These are phyloP conservation scores for Tolypocladium amazonense DNA, from an alignment of 2,329 filamentous ascomycete species.

Conservation along the genomic window DNA sequence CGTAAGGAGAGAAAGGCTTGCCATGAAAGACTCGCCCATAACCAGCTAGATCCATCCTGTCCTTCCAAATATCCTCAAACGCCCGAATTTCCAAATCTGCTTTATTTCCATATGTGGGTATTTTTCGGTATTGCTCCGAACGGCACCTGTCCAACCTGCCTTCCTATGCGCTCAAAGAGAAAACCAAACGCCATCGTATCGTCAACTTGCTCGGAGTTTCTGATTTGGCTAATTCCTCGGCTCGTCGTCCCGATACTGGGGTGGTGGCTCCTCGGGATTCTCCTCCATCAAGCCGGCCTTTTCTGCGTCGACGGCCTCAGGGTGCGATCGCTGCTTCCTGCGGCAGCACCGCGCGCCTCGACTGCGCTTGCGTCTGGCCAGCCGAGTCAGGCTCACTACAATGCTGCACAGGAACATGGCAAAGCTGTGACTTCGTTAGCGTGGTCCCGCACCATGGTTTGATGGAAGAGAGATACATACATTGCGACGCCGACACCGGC, in stretches of 20 bases:
- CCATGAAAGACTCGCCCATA: not conserved
- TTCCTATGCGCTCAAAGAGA: too few relatives aligned
- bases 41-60: not conserved
- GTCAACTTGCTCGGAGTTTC: not conserved
- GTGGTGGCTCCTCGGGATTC: constrained; percentile 15
- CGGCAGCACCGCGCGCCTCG: constrained; percentile 5
- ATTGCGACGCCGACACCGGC: constrained; percentile 58
- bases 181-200: not conserved
- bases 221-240: constrained; percentile 9
- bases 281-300: constrained; percentile 39
- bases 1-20: not conserved
- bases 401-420: constrained; percentile 57
- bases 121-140: not conserved
- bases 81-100: not conserved
- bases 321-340: not conserved
- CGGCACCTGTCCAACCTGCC: not conserved
- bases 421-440: constrained; percentile 29
- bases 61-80: not conserved
- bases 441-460: not conserved
- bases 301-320: constrained; percentile 26
- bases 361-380: constrained; percentile 21
- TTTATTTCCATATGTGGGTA: not conserved
- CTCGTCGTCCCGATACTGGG: constrained; percentile 16
- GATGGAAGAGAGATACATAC: constrained; percentile 26
- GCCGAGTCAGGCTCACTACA: constrained; percentile 47